These are phyloP conservation scores for Afroboletus lepidellus DNA, from an alignment of 1,284 basidiomycete genomes.

Conservation along the genomic window DNA sequence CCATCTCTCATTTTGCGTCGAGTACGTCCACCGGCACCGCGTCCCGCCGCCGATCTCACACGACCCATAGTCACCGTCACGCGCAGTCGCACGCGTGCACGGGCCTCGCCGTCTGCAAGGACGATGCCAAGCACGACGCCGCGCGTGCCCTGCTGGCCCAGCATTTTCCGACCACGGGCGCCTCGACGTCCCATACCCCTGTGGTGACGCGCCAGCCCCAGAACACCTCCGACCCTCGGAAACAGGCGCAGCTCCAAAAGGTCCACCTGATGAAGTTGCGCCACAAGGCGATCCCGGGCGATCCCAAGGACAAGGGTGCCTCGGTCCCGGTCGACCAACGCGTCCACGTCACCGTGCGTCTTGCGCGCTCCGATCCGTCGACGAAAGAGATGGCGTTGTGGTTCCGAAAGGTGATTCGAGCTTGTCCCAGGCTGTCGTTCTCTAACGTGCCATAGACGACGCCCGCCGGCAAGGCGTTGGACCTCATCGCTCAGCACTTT, in stretches of 20 bases:
- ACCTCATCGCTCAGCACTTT: conserved; percentile 42
- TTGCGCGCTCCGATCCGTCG: conserved; percentile 23
- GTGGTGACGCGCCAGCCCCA: conserved; percentile 23
- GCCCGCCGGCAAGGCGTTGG: conserved; percentile 48
- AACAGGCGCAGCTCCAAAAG: conserved; percentile 52
- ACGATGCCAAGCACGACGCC: conserved; percentile 41
- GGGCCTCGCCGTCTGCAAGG: conserved; percentile 13
- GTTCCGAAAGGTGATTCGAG: conserved; percentile 55
- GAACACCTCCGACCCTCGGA: conserved; percentile 51
- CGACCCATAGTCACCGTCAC: conserved; percentile 54
- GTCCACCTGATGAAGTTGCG: conserved; percentile 72
- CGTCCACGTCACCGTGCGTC: conserved; percentile 51
- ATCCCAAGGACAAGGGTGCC: conserved; percentile 51
- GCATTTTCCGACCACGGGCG: conserved; percentile 43
- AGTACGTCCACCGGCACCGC: conserved; percentile 40
- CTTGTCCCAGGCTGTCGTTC: conserved; percentile 3
- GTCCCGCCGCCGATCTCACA: conserved; percentile 12
- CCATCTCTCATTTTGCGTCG: conserved; percentile 56
- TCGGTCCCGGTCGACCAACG: conserved; percentile 52
- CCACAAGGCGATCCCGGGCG: conserved; percentile 61
- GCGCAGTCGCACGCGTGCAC: conserved; percentile 54
- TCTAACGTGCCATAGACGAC: conserved; percentile 36
- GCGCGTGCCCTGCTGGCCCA: conserved; percentile 57
- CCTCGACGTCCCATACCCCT: conserved; percentile 20
- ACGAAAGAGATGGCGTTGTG: conserved; percentile 49